A percentile compares a stretch with the other conserved stretches of the same genome.
Evolutionary conservation across 1,139 yeast species (phyloP).

Genomic region (Wickerhamomyces sp.): DNA sequence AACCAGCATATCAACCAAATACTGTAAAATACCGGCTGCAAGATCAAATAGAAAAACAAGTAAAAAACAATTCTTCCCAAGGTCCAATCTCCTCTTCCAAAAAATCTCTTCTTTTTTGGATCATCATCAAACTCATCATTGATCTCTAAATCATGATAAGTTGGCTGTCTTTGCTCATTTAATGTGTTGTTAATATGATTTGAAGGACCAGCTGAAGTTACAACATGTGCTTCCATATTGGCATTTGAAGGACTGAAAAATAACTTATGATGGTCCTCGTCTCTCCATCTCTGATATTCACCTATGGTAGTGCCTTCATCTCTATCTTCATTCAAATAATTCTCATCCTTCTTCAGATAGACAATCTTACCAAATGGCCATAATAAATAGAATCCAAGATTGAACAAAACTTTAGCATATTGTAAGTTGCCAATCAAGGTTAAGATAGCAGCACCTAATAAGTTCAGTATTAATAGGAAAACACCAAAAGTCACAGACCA

Average conservation of each 20-base stretch:
- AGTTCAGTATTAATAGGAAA: conserved; percentile 41
- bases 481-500: conserved; percentile 78
- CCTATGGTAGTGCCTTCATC: conserved; percentile 81
- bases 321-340: conserved; percentile 81
- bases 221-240: conserved; percentile 4
- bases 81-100: conserved; percentile 94
- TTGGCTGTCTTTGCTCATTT: conserved; percentile 1
- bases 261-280: conserved; percentile 47
- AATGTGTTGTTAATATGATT: background rate
- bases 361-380: conserved; percentile 92
- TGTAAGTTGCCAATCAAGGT: conserved; percentile 41
- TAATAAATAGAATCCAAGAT: conserved; percentile 65
- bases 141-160: background rate
- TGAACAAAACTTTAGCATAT: conserved; percentile 59
- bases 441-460: conserved; percentile 44
- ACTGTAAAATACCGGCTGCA: conserved; percentile 61
- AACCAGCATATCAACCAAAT: conserved; percentile 72
- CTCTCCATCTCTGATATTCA: conserved; percentile 88
- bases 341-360: conserved; percentile 69
- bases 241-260: conserved; percentile 30
- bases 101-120: conserved; percentile 54
- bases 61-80: conserved; percentile 78
- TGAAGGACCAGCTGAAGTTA: background rate
- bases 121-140: conserved; percentile 25
- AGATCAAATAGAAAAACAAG: conserved; percentile 58